Evolutionary conservation across 768 basidiomycete genomes (phyloP), one percentile per base, ranked within the genome.

Genomic region (Hypholoma fasciculare): DNA sequence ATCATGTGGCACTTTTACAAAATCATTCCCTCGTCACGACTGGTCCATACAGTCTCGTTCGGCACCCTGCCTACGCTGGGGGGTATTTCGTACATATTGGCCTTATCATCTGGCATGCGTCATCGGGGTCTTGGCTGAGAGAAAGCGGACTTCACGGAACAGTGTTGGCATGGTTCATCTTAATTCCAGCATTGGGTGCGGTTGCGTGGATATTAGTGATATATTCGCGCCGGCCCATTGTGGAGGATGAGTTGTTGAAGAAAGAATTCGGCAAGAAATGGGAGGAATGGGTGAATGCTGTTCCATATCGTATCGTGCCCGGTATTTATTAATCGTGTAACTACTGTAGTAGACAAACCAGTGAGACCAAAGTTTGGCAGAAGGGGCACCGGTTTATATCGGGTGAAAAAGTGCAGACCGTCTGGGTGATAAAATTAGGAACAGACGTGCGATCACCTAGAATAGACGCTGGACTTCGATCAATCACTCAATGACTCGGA

Each of bases 191-290:
- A 6, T 16, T 46, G 44, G 19, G 43, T 43, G 20, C 54, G n/a
- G 23, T 55, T 9, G 23, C 17, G 7, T 49, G 12, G 9, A 43
- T 43, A 14, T 48, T 55, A 16, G 44, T 30, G 30, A 46, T 55
- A 26, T 55, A 44, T 47, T 34, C 12, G n/a, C 36, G 16, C 12
- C 34, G 54, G 34, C 54, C 43, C 16, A 16, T 34, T 0, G 43
- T 55, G n/a, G 54, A 55, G 44, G 54, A 55, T 38, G 34, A 34
- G 43, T 20, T 55, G 54, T 44, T 55, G 54, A 47, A 34, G 34
- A 55, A 48, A 17, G 42, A 55, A 7, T 55, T 55, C 19, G 54
- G 54, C 9, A 38, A 55, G 44, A 42, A 55, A 27, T 55, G 54
- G 54, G 54, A 55, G 13, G 54, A 55, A 16, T 55, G 54, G 54